These are phyloP conservation scores for Pezicula carpinea DNA, from an alignment of 2,329 filamentous ascomycete species.

Conservation along the genomic window DNA sequence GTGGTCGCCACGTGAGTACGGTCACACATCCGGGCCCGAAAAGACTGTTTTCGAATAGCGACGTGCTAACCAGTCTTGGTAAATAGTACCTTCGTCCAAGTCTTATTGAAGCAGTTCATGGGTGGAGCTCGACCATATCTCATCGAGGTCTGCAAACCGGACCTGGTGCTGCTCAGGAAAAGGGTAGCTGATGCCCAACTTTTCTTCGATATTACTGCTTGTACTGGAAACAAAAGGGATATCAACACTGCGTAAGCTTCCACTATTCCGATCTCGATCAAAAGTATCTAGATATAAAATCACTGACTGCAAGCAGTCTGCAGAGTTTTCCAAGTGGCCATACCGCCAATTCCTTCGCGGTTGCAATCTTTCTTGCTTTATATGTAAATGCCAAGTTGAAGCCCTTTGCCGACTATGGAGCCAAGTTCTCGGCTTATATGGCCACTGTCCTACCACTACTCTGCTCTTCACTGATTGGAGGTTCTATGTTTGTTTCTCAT, in stretches of 20 bases:
- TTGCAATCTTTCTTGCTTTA: conserved; percentile 63
- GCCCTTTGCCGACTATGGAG: conserved; percentile 65
- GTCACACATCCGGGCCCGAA: not conserved
- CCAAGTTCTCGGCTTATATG: conserved; percentile 67
- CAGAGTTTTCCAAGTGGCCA: conserved; percentile 71
- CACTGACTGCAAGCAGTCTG: conserved; percentile 28
- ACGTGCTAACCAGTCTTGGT: conserved; percentile 60
- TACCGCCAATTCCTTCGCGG: conserved; percentile 66
- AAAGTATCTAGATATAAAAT: not conserved
- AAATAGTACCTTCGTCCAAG: conserved; percentile 64
- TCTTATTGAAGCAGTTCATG: conserved; percentile 69
- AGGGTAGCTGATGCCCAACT: conserved; percentile 56
- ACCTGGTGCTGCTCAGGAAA: conserved; percentile 40
- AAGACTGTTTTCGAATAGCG: conserved; percentile 62
- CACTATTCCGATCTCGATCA: not conserved
- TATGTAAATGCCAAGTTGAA: conserved; percentile 77
- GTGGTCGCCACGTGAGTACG: conserved; percentile 14
- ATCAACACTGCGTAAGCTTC: conserved; percentile 28
- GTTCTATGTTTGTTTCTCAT: conserved; percentile 54
- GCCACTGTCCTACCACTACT: conserved; percentile 60
- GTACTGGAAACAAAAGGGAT: conserved; percentile 58
- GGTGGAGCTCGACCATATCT: conserved; percentile 67
- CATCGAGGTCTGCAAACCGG: conserved; percentile 62
- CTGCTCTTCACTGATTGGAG: conserved; percentile 59
- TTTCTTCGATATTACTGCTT: conserved; percentile 60